These are phyloP conservation scores for Termitomyces sp. DNA, from an alignment of 768 basidiomycete species.

Conservation along the genomic window DNA sequence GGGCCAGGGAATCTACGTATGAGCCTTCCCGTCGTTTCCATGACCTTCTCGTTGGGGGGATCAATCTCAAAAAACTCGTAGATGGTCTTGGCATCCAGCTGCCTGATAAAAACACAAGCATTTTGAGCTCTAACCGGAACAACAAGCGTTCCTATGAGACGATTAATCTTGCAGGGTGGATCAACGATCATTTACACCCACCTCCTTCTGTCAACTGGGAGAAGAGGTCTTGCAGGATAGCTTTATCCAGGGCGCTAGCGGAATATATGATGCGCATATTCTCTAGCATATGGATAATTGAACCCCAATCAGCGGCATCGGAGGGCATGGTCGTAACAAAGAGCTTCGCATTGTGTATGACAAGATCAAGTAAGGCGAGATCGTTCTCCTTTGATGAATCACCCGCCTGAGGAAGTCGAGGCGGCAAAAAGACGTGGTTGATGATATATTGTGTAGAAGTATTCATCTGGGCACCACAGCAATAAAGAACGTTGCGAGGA, in stretches of 20 bases:
- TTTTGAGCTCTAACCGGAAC: neutral
- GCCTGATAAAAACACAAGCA: neutral
- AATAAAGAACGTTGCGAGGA: neutral
- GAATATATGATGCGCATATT: neutral
- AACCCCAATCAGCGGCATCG: neutral
- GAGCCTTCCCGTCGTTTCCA: neutral
- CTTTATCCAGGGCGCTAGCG: neutral
- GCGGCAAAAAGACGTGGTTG: neutral
- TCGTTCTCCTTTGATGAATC: neutral
- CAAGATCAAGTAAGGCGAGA: neutral
- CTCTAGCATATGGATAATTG: neutral
- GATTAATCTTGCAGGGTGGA: neutral
- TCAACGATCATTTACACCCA: neutral
- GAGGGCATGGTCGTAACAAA: neutral
- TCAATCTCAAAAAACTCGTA: neutral
- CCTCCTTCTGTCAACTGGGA: neutral
- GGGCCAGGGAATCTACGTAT: neutral
- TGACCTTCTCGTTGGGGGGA: neutral
- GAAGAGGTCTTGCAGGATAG: neutral
- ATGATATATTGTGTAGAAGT: neutral
- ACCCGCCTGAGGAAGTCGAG: neutral
- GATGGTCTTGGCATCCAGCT: neutral
- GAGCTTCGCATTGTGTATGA: neutral
- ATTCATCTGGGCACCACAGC: neutral
- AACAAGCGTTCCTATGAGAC: neutral